Evolutionary conservation across 148 eudicot genomes (phyloP), one percentile per base, ranked within the genome.

Genomic region (Rhododendron kiyosumense): DNA sequence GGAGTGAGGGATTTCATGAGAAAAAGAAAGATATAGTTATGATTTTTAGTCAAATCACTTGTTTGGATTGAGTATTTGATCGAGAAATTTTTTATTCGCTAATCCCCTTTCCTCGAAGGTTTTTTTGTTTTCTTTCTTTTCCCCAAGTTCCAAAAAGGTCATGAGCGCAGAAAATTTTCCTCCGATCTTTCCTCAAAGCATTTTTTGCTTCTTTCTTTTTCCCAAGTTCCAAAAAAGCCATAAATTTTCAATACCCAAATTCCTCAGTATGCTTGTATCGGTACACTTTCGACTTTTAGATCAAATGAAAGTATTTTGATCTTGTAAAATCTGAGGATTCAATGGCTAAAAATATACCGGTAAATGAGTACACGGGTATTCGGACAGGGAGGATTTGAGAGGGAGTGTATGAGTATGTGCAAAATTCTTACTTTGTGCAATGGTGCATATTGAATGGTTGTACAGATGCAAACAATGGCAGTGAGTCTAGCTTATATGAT

Each of bases 381-480:
- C 6, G 65, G 65, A 7, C 22, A 59, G 3, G 2, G 65, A 59
- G 65, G 65, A 20, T 59, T 59, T 59, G n/a, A 20, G 26, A 9
- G 26, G 65, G 22, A 32, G 65, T 57, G 63, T 22, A 20, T 22
- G 2, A 59, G 0, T 22, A 22, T 59, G 26, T 30, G 41, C 41
- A 8, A 32, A 48, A 11, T 52, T 11, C 18, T 51, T 0, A 48
- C 30, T 5, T 1, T 18, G 30, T 12, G 11, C 20, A 15, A 32
- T 43, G 82, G 49, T 74, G 61, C 12, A 51, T 32, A 11, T 61
- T 54, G 83, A 71, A 61, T 9, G 61, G 28, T 69, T 69, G 7
- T 84, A 87, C 92, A 97, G 99, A 94, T 93, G 98, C 85, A 92
- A 86, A 84, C 93, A 79, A 71, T 97, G 67, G 95, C 93, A 30